A percentile compares a stretch with the other conserved stretches of the same genome.
Conservation (phyloP, 169 alveolate genomes). For the Cryptosporidium muris region DNA sequence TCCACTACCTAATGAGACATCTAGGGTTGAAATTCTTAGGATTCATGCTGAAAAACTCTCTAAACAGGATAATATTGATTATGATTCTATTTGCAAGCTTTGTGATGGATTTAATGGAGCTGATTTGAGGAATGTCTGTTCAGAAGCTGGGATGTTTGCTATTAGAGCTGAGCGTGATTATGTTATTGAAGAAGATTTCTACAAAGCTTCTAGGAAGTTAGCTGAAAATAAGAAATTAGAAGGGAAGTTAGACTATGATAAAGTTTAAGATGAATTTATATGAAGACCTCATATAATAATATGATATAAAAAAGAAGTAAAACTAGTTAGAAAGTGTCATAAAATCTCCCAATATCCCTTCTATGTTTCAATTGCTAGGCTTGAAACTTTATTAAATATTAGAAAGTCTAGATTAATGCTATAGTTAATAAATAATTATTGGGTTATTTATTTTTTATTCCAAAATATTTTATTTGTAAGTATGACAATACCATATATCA, state of each 20-base stretch:
- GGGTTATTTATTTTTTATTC: not conserved
- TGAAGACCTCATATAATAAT: not conserved
- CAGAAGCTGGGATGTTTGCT: slow-evolving; percentile 99
- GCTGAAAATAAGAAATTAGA: slow-evolving; percentile 95
- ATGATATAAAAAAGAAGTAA: not conserved
- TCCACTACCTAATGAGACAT: slow-evolving; percentile 97
- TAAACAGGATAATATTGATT: slow-evolving; percentile 94
- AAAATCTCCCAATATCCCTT: not conserved
- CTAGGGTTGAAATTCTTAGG: slow-evolving; percentile 93
- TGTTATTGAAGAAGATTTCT: slow-evolving; percentile 97
- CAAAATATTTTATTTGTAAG: slow-evolving; percentile 26
- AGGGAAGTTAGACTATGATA: slow-evolving; percentile 93
- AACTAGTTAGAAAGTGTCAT: not conserved
- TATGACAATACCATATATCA: slow-evolving; percentile 10
- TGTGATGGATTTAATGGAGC: slow-evolving; percentile 99
- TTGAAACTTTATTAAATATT: not conserved
- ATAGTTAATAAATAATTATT: not conserved
- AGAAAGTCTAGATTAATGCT: not conserved
- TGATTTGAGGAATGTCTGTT: slow-evolving; percentile 98
- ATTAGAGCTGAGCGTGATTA: slow-evolving; percentile 97
- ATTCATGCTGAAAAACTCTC: slow-evolving; percentile 96
- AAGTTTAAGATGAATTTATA: slow-evolving; percentile 72
- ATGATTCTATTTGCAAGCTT: slow-evolving; percentile 92
- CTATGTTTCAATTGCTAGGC: not conserved
- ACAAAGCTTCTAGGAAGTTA: slow-evolving; percentile 95